These are phyloP conservation scores for Microbotryum saponariae DNA, from an alignment of 1,284 basidiomycete genomes.

Conservation along the genomic window DNA sequence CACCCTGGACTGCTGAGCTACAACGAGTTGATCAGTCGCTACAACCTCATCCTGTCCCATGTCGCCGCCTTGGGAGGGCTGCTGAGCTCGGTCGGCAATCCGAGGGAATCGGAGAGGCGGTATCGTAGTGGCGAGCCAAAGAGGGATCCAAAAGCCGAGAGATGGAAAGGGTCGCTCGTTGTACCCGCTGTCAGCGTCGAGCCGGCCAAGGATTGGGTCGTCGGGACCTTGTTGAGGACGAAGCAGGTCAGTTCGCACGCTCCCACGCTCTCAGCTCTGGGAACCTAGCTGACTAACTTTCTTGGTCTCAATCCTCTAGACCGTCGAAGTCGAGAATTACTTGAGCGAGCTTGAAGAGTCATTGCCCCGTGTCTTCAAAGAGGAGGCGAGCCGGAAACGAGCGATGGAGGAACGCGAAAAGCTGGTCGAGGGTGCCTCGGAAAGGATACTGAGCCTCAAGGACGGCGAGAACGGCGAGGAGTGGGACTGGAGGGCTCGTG, in stretches of 20 bases:
- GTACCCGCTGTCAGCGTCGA: conserved; percentile 1
- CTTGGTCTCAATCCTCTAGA: not conserved
- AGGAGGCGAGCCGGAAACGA: not conserved
- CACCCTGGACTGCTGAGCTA: conserved; percentile 17
- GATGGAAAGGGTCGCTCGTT: conserved; percentile 16
- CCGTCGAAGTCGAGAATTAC: conserved; percentile 13
- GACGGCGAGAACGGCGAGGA: not conserved
- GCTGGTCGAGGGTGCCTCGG: conserved; percentile 1
- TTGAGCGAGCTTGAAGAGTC: not conserved
- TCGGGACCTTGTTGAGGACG: conserved; percentile 25
- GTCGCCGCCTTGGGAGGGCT: conserved; percentile 8
- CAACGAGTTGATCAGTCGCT: conserved; percentile 17
- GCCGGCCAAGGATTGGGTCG: conserved; percentile 24
- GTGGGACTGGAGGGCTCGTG: conserved; percentile 1
- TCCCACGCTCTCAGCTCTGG: too few species aligned
- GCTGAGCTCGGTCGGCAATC: conserved; percentile 9
- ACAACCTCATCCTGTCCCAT: conserved; percentile 22
- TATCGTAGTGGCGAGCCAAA: not conserved
- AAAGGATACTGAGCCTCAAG: not conserved
- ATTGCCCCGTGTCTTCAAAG: conserved; percentile 10
- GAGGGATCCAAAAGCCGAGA: conserved; percentile 19
- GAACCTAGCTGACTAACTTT: not conserved
- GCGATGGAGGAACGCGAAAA: not conserved
- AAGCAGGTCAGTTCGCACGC: conserved; percentile 21
- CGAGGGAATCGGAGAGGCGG: conserved; percentile 5